Evolutionary conservation across 805 yeast species (phyloP).

Genomic region (Clavispora santaluciae): DNA sequence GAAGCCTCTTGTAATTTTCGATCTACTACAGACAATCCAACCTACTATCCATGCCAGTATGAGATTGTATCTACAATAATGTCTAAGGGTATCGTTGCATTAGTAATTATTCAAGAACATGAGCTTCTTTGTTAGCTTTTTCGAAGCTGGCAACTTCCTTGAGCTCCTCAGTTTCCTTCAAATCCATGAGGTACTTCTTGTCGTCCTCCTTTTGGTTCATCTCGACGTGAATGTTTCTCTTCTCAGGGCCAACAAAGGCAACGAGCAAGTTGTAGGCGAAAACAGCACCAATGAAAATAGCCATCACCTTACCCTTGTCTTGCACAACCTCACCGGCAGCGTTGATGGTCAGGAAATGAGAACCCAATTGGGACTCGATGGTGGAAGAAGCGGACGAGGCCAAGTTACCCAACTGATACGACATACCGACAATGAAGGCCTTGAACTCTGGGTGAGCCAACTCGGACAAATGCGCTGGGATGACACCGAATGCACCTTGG

Average conservation of each 20-base stretch:
- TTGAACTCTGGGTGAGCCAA: slow-evolving; percentile 59
- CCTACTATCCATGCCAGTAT: no score
- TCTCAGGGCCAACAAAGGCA: slow-evolving; percentile 58
- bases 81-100: neutral
- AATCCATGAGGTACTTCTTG: slow-evolving; percentile 1
- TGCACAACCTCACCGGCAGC: slow-evolving; percentile 22
- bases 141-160: neutral
- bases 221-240: slow-evolving; percentile 17
- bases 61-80: no score
- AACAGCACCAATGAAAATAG: slow-evolving; percentile 62
- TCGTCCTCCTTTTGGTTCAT: neutral
- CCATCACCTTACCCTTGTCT: slow-evolving; percentile 59
- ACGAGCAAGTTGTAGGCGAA: slow-evolving; percentile 48
- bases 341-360: slow-evolving; percentile 35
- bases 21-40: no score
- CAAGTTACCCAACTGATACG: slow-evolving; percentile 67
- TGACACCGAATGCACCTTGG: slow-evolving; percentile 68
- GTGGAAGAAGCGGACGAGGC: slow-evolving; percentile 65
- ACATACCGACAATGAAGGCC: slow-evolving; percentile 57
- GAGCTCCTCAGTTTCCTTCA: slow-evolving; percentile 1
- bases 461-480: slow-evolving; percentile 59
- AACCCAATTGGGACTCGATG: slow-evolving; percentile 63
- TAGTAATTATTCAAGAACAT: neutral
- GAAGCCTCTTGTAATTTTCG: no score
- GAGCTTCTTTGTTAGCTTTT: neutral